Conservation (phyloP, 2,329 filamentous ascomycete genomes). For the Sporothrix inflata region DNA sequence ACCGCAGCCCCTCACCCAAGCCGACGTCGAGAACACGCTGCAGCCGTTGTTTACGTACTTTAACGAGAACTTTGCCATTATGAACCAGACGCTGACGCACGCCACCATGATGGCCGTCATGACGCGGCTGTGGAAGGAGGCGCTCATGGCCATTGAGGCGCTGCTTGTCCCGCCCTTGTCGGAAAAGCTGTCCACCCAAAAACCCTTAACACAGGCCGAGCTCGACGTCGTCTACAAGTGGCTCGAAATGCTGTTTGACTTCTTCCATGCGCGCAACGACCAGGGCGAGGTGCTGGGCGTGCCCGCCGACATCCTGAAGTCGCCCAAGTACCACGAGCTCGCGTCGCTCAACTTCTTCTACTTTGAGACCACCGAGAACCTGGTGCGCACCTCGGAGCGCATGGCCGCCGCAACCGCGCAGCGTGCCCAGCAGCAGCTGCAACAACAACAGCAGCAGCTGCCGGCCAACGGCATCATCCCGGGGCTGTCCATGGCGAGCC, state of each 20-base stretch:
- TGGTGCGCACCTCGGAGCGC: slow-evolving; percentile 92
- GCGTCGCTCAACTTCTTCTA: slow-evolving; percentile 98
- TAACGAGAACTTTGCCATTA: slow-evolving; percentile 97
- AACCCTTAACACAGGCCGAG: slow-evolving; percentile 81
- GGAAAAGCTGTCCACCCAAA: slow-evolving; percentile 88
- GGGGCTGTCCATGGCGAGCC: slow-evolving; percentile 57
- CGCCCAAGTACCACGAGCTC: slow-evolving; percentile 96
- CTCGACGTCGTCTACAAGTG: slow-evolving; percentile 94
- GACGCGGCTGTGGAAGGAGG: slow-evolving; percentile 97
- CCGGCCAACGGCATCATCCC: background rate
- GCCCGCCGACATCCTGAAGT: slow-evolving; percentile 87
- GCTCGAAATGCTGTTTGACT: slow-evolving; percentile 86
- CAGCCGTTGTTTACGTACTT: slow-evolving; percentile 91
- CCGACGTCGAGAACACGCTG: slow-evolving; percentile 78
- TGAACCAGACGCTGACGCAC: slow-evolving; percentile 94
- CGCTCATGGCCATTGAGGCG: slow-evolving; percentile 85
- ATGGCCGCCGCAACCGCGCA: slow-evolving; percentile 89
- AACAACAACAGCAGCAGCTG: slow-evolving; percentile 64
- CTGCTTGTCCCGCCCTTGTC: slow-evolving; percentile 91
- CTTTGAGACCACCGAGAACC: slow-evolving; percentile 85
- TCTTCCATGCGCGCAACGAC: slow-evolving; percentile 95
- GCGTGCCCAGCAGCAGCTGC: slow-evolving; percentile 70
- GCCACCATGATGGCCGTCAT: slow-evolving; percentile 99
- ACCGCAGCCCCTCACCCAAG: slow-evolving; percentile 62
- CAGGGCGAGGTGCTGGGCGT: slow-evolving; percentile 79